Evolutionary conservation across 2,329 filamentous ascomycete species (phyloP).

Genomic region (Colletotrichum tofieldiae): DNA sequence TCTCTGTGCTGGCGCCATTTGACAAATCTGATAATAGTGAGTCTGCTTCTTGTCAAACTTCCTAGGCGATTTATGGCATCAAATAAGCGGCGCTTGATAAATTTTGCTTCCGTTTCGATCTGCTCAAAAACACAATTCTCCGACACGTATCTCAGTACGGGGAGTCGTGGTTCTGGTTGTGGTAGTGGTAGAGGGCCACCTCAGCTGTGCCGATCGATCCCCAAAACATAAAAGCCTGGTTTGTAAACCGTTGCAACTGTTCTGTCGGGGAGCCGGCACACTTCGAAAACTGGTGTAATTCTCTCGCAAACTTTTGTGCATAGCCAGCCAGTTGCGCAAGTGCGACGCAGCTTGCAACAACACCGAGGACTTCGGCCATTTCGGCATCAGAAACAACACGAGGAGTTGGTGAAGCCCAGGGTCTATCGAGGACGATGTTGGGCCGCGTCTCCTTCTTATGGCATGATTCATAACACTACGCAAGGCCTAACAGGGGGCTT

Average conservation of each 20-base stretch:
- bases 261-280: background rate
- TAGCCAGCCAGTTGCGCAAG: background rate
- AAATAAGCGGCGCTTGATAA: background rate
- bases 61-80: background rate
- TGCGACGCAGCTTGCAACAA: background rate
- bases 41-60: background rate
- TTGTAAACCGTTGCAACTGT: background rate
- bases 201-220: background rate
- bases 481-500: background rate
- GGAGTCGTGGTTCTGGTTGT: background rate
- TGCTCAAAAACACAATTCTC: background rate
- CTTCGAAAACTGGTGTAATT: background rate
- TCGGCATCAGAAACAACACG: background rate
- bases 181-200: background rate
- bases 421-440: background rate
- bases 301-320: background rate
- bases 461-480: background rate
- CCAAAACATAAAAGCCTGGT: background rate
- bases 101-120: background rate
- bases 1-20: background rate
- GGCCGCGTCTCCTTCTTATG: background rate
- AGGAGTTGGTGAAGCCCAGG: too few relatives aligned
- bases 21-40: background rate
- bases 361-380: background rate
- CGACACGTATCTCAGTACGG: background rate